Conservation (phyloP, 768 basidiomycete genomes). For the Fomitopsis serialis region DNA sequence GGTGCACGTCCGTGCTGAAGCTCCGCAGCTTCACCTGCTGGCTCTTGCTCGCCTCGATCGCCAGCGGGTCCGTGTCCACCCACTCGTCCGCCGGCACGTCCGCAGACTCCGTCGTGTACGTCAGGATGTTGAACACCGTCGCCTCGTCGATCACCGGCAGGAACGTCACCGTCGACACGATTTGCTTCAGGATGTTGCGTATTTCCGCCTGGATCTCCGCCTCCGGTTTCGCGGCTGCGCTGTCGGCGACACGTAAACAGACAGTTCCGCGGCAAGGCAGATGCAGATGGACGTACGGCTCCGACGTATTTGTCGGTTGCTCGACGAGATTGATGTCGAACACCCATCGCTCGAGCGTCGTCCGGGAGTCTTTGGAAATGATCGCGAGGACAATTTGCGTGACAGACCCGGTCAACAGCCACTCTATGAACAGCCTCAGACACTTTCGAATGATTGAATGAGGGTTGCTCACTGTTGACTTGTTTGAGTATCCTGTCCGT, state of each 20-base stretch:
- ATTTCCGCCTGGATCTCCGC: conserved; percentile 96
- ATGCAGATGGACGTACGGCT: conserved; percentile 37
- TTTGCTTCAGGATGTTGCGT: conserved; percentile 95
- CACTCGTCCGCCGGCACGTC: conserved; percentile 92
- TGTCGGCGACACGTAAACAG: conserved; percentile 19
- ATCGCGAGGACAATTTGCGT: conserved; percentile 94
- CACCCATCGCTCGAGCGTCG: conserved; percentile 95
- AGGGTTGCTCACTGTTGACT: conserved; percentile 69
- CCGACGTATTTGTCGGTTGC: conserved; percentile 41
- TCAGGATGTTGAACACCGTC: conserved; percentile 95
- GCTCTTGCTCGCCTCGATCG: conserved; percentile 90
- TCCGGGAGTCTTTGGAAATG: conserved; percentile 89
- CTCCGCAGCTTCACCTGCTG: conserved; percentile 92
- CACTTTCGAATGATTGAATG: not conserved
- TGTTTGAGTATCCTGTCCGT: conserved; percentile 75
- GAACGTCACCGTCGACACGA: conserved; percentile 95
- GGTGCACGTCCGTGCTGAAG: conserved; percentile 97
- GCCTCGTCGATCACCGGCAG: conserved; percentile 93
- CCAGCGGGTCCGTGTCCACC: conserved; percentile 91
- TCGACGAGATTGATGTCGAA: conserved; percentile 90
- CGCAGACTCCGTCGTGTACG: conserved; percentile 89
- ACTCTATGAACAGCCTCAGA: conserved; percentile 47
- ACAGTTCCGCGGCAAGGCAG: not conserved
- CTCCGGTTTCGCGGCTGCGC: conserved; percentile 63
- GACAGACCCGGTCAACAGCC: conserved; percentile 89